These are phyloP conservation scores for Pleurotus citrinopileatus DNA, from an alignment of 768 basidiomycete genomes.

Conservation along the genomic window DNA sequence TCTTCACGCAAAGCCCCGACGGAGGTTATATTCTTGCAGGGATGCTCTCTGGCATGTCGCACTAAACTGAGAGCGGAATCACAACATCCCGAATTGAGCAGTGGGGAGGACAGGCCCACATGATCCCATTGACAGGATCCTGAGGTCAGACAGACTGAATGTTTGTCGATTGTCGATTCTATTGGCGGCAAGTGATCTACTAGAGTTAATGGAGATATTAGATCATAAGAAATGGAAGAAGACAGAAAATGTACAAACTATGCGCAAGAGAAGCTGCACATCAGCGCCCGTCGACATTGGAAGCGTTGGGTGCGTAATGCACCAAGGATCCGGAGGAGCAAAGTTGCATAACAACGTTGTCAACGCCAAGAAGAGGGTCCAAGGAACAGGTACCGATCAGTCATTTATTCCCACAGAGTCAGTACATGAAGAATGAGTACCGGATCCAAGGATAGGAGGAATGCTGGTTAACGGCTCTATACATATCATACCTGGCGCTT, in stretches of 20 bases:
- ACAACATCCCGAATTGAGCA: too few relatives aligned
- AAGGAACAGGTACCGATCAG: neutral
- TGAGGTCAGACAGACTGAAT: neutral
- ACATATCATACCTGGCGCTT: too few relatives aligned
- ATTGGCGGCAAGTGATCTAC: neutral
- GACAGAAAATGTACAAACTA: neutral
- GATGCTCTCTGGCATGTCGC: neutral
- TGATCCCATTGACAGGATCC: neutral
- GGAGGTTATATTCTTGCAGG: neutral
- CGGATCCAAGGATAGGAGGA: neutral
- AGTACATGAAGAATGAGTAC: neutral
- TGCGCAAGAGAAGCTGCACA: neutral
- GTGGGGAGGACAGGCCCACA: neutral
- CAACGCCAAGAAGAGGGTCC: neutral
- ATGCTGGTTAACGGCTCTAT: too few relatives aligned
- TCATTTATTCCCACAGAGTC: neutral
- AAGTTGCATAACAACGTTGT: neutral
- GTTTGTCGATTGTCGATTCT: too few relatives aligned
- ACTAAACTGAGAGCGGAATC: neutral
- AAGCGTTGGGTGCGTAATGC: too few relatives aligned
- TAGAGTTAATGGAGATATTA: neutral
- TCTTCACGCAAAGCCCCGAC: neutral
- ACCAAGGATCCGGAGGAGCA: too few relatives aligned
- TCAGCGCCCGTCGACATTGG: too few relatives aligned
- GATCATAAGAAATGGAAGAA: neutral